phyloP scores from a whole-genome alignment of 2,329 filamentous ascomycete genomes.

The Nigrospora oryzae region DNA sequence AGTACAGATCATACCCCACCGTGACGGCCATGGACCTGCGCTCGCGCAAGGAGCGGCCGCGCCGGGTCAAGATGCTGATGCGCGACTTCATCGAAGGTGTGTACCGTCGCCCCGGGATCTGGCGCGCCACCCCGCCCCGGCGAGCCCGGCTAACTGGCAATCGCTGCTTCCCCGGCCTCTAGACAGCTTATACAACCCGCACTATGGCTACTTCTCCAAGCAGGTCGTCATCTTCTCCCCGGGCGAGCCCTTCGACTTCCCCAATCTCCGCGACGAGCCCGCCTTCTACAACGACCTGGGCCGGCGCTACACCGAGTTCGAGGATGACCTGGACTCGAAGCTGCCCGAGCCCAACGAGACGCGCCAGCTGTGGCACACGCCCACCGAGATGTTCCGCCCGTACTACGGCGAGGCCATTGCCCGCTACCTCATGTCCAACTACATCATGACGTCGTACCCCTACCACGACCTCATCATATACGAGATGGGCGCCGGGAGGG shows the following conservation, averaged over 20 bases:
- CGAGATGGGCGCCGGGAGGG: conserved; percentile 96
- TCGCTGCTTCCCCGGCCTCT: not conserved
- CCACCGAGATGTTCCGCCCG: conserved; percentile 91
- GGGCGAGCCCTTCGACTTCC: conserved; percentile 86
- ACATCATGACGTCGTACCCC: conserved; percentile 86
- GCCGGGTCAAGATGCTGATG: conserved; percentile 90
- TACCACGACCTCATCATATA: conserved; percentile 97
- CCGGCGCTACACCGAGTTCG: conserved; percentile 78
- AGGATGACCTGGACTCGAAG: conserved; percentile 72
- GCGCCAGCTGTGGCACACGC: conserved; percentile 95
- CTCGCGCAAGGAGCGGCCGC: conserved; percentile 64
- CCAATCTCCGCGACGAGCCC: conserved; percentile 69
- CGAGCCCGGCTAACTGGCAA: conserved; percentile 4
- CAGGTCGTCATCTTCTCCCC: conserved; percentile 94
- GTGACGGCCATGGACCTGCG: conserved; percentile 78
- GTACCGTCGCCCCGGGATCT: conserved; percentile 11
- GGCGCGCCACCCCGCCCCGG: too few relatives aligned
- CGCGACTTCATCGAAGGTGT: conserved; percentile 94
- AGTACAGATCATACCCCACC: conserved; percentile 74
- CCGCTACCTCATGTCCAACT: conserved; percentile 92
- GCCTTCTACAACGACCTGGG: conserved; percentile 74
- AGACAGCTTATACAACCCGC: conserved; percentile 92
- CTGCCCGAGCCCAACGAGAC: conserved; percentile 59
- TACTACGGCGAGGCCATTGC: conserved; percentile 97
- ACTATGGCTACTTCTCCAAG: conserved; percentile 94